Evolutionary conservation across 1,284 basidiomycete genomes (phyloP).

Genomic region (Stygiomarasmius scandens): DNA sequence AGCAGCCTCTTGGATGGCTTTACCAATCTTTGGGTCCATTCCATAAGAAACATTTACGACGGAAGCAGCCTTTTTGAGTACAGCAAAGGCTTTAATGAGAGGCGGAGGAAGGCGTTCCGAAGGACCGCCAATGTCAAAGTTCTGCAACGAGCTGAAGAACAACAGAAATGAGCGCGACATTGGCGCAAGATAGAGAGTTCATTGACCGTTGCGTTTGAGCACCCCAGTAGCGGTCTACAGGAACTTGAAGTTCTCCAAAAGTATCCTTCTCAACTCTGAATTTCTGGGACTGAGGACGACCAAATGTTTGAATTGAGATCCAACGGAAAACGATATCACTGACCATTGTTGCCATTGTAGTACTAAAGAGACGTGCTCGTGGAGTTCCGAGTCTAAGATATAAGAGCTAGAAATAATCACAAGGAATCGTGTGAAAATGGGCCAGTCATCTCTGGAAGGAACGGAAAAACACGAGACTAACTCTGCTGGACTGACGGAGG

Average conservation of each 20-base stretch:
- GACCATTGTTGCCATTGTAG: conserved; percentile 3
- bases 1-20: conserved; percentile 91
- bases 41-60: conserved; percentile 92
- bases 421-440: too few relatives aligned
- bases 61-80: conserved; percentile 97
- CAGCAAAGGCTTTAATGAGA: conserved; percentile 96
- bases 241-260: conserved; percentile 92
- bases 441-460: background rate
- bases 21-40: conserved; percentile 85
- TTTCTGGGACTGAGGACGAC: conserved; percentile 41
- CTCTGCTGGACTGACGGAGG: conserved; percentile 10
- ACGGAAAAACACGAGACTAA: background rate
- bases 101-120: conserved; percentile 92
- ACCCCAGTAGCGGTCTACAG: conserved; percentile 96
- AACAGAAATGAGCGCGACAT: conserved; percentile 5
- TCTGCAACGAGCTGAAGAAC: conserved; percentile 81
- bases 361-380: conserved; percentile 12
- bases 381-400: conserved; percentile 8
- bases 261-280: conserved; percentile 82
- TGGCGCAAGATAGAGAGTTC: background rate
- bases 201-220: conserved; percentile 94
- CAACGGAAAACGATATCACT: background rate
- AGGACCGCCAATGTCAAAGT: conserved; percentile 98
- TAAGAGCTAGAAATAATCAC: background rate
- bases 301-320: background rate